Base-by-base conservation (phyloP, 1,284 basidiomycete genomes). In the Trichosporon sp. region DNA sequence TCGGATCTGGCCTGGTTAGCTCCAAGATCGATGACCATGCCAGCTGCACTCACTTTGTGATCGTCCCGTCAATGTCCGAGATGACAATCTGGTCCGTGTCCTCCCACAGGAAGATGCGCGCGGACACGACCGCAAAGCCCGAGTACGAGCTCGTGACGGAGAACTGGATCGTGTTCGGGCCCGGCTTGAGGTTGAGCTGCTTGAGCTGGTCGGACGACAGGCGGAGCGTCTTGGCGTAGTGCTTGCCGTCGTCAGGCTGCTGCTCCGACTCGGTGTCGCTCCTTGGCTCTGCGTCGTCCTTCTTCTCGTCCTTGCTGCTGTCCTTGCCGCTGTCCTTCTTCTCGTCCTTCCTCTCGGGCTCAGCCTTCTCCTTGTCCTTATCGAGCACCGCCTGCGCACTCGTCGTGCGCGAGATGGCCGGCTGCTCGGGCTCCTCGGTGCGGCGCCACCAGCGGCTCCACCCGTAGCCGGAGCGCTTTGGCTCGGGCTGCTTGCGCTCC, bases 41-140 rank as follows among this genome's bases (percentile, higher is more conserved):
- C 29, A 1, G 27, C 29, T n/a, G 42, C 31, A 77, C 88, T 56
- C 75, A 95, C 93, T 97, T 98, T 38, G 97, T 99, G 80, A 99
- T 99, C 0, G 97, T 99, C 1, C 97, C 97, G 79, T 99, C 97
- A 72, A 99, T 99, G 80, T 99, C 97, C 38, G 95, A 98, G 56
- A 99, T 90, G 35, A 99, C 92, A 25, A 99, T 89, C 29, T 88
- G 88, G 80, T 98, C 93, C 9, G 89, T 90, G 31, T 90, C 88
- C 72, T 98, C 93, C 96, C 95, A 99, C 18, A 99, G 86, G 76
- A 99, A 99, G 74, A 99, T 92, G 3, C 95, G 88, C 9, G 97
- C 94, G 1, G 93, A 90, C 75, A 95, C 98, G 0, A 91, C 92
- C 1, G 93, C 89, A 2, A 88, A 87, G 6, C 93, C 93, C 4